Evolutionary conservation across 2,329 filamentous ascomycete species (phyloP).

Genomic region (Geoglossum cookeanum): DNA sequence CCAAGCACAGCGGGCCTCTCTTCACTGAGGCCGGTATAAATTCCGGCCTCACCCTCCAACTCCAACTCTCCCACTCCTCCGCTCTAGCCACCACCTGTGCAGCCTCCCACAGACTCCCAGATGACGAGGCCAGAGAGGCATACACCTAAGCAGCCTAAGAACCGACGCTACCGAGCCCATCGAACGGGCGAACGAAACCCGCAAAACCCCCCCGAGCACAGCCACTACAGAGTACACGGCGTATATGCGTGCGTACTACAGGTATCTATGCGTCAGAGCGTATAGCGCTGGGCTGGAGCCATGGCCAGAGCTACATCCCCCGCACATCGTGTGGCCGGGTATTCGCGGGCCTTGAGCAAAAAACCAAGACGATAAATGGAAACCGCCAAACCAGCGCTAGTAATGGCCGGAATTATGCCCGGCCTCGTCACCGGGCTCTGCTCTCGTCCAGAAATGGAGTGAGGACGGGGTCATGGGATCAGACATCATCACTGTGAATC

Average conservation of each 20-base stretch:
- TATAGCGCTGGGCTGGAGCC: too few relatives aligned
- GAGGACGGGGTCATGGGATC: neutral
- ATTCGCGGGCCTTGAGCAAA: neutral
- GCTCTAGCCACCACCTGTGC: too few relatives aligned
- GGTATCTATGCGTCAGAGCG: too few relatives aligned
- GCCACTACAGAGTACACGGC: too few relatives aligned
- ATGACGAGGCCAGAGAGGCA: too few relatives aligned
- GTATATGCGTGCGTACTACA: too few relatives aligned
- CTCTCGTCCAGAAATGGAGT: neutral
- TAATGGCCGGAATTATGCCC: neutral
- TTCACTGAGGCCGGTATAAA: conserved; percentile 2
- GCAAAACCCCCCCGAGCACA: too few relatives aligned
- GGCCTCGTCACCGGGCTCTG: neutral
- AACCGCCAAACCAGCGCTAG: neutral
- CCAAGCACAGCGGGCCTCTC: neutral
- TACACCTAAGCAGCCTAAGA: too few relatives aligned
- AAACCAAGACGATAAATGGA: neutral
- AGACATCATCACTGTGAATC: neutral
- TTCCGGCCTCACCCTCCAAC: conserved; percentile 1
- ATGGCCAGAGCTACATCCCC: too few relatives aligned
- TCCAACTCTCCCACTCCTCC: neutral
- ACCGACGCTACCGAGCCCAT: too few relatives aligned
- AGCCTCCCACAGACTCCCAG: too few relatives aligned
- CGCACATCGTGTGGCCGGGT: neutral
- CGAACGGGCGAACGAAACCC: too few relatives aligned